A percentile compares a stretch with the other conserved stretches of the same genome.
Evolutionary conservation across 208 protist species (phyloP).

Genomic region (Vickermania ingenoplastis): DNA sequence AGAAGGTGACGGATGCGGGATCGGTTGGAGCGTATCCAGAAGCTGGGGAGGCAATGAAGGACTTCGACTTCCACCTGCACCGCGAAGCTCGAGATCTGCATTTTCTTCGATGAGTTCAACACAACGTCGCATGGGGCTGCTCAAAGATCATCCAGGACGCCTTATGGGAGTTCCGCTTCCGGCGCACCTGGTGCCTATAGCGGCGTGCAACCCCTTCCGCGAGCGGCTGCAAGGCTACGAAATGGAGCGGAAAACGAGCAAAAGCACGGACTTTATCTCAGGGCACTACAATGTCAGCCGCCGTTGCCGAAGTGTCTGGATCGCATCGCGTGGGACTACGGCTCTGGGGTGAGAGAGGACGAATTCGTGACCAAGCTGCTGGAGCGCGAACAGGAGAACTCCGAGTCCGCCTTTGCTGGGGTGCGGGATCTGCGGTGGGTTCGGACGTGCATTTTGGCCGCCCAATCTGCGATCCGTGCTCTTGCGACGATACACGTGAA

Average conservation of each 20-base stretch:
- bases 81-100: neutral
- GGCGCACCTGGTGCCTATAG: neutral
- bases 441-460: neutral
- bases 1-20: too few species aligned
- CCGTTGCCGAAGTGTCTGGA: neutral
- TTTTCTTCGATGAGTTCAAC: slow-evolving; percentile 9
- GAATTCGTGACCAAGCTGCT: neutral
- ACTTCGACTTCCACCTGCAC: neutral
- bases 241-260: neutral
- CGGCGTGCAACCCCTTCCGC: slow-evolving; percentile 5
- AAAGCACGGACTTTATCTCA: neutral
- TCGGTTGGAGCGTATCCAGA: too few species aligned
- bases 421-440: neutral
- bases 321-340: neutral
- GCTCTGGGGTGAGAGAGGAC: neutral
- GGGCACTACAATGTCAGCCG: neutral
- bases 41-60: too few species aligned
- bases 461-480: neutral
- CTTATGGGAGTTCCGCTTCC: neutral
- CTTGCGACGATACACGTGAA: neutral
- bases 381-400: neutral
- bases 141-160: slow-evolving; percentile 6
- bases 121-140: slow-evolving; percentile 2
- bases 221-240: neutral
- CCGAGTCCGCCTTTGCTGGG: neutral